Evolutionary conservation across 2,329 filamentous ascomycete species (phyloP), one percentile per base, ranked within the genome.

Genomic region (Lanzia echinophila): DNA sequence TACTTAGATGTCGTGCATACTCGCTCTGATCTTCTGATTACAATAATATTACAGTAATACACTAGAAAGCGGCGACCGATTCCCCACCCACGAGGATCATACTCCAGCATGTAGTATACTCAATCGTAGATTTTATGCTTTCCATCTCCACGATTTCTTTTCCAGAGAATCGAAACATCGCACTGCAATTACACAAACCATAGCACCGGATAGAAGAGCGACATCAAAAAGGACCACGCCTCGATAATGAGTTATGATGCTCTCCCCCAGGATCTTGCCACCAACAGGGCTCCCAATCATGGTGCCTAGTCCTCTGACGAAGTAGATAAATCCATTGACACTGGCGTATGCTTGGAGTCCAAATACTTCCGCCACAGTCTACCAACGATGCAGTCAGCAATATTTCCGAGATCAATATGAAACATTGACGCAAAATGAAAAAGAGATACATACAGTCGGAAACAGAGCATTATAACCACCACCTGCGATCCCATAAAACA

Each of bases 381-480:
- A 15, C 2, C 2, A 3, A 7, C 15, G 7, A 20, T 48, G 32
- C 46, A 3, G 44, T 50, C n/a, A 59, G 50, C 13, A 17, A 42
- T 15, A 13, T 47, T 28, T 1, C 15, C 13, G 11, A 11, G 20
- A 3, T 12, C 7, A 13, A 22, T 28, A 19, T 20, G 20, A 22
- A 19, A 8, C 3, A 39, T 6, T 15, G 15, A 24, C 24, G 17
- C 3, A 22, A 34, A 5, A 19, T 33, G 12, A 20, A 34, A 22
- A 24, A 15, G n/a, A 38, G n/a, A 19, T 31, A 58, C 55, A 33
- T 49, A 62, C 60, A 0, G 73, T 73, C 1, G 73, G 73, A 54
- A 75, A 75, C 6, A 76, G 62, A 10, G 68, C 70, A 59, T 74
- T 74, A 55, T 76, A 76, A 1, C 73, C 73, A 19, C 74, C 73